Percentiles rank a stretch among this genome's conserved stretches.
Evolutionary conservation across 2,329 filamentous ascomycete species (phyloP).

Genomic region (Apiospora phragmitis): DNA sequence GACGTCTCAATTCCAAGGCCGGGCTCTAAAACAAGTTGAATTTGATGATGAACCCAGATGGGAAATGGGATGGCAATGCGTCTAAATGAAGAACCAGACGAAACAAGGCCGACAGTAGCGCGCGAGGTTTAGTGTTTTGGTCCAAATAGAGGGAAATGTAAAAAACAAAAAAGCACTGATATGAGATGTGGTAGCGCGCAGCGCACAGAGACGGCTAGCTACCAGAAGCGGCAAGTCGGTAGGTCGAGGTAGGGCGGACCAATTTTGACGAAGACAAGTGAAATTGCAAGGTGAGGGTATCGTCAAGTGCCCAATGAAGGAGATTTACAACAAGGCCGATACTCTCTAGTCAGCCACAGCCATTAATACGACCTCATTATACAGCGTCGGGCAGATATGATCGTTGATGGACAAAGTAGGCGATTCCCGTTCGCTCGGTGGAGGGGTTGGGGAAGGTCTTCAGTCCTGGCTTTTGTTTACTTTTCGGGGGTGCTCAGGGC

Average conservation of each 20-base stretch:
- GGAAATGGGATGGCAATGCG: slow-evolving; percentile 3
- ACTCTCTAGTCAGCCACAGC: slow-evolving; percentile 13
- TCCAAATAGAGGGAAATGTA: background rate
- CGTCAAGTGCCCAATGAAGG: background rate
- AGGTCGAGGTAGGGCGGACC: background rate
- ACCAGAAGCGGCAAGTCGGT: background rate
- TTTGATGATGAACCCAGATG: background rate
- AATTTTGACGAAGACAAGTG: background rate
- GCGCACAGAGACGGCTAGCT: slow-evolving; percentile 9
- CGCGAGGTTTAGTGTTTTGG: background rate
- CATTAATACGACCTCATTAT: slow-evolving; percentile 14
- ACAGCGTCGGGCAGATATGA: slow-evolving; percentile 1
- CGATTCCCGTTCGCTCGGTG: background rate
- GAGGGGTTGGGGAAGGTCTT: background rate
- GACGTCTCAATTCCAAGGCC: background rate
- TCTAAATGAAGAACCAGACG: background rate
- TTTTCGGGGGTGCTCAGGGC: background rate
- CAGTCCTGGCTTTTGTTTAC: background rate
- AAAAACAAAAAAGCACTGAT: slow-evolving; percentile 1
- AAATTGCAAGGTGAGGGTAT: background rate
- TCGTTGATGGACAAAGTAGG: slow-evolving; percentile 7
- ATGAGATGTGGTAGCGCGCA: slow-evolving; percentile 7
- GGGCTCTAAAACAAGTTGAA: slow-evolving; percentile 8
- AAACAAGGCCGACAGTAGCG: background rate
- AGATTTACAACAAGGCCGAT: slow-evolving; percentile 8